phyloP scores from a whole-genome alignment of 371 early-diverging fungal genomes.

The Mortierella polycephala region DNA sequence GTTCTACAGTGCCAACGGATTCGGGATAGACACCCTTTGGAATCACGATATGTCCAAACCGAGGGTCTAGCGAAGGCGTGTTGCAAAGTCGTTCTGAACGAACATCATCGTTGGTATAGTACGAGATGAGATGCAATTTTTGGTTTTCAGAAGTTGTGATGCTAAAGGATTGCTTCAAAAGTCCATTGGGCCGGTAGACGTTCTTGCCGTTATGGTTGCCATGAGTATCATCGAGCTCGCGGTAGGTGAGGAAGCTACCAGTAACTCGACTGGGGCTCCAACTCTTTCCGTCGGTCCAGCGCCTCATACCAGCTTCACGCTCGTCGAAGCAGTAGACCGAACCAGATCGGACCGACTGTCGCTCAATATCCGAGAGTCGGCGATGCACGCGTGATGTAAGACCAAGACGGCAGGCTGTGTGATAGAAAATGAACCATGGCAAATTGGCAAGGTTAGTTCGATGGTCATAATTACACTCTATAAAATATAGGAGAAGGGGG shows the following conservation, averaged over 20 bases:
- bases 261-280: constrained; percentile 89
- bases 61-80: constrained; percentile 61
- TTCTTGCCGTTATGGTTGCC: constrained; percentile 50
- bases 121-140: constrained; percentile 87
- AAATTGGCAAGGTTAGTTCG: constrained; percentile 4
- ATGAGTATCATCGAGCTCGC: constrained; percentile 75
- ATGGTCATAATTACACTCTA: background rate
- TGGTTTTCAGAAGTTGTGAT: constrained; percentile 81
- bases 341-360: constrained; percentile 82
- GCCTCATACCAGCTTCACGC: constrained; percentile 86
- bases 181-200: constrained; percentile 62
- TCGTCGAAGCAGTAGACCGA: constrained; percentile 91
- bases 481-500: constrained; percentile 2
- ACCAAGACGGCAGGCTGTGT: constrained; percentile 73
- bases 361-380: constrained; percentile 81
- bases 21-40: constrained; percentile 72
- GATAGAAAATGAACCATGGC: background rate
- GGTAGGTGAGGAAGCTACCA: constrained; percentile 86
- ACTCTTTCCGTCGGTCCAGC: constrained; percentile 93
- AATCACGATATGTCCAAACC: constrained; percentile 57
- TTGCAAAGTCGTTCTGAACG: constrained; percentile 56
- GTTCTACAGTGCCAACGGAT: constrained; percentile 17
- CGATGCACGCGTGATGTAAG: constrained; percentile 76
- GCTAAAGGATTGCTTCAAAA: constrained; percentile 88
- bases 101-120: constrained; percentile 83